phyloP scores from a whole-genome alignment of 306 rosid species.

The Prunus campanulata region DNA sequence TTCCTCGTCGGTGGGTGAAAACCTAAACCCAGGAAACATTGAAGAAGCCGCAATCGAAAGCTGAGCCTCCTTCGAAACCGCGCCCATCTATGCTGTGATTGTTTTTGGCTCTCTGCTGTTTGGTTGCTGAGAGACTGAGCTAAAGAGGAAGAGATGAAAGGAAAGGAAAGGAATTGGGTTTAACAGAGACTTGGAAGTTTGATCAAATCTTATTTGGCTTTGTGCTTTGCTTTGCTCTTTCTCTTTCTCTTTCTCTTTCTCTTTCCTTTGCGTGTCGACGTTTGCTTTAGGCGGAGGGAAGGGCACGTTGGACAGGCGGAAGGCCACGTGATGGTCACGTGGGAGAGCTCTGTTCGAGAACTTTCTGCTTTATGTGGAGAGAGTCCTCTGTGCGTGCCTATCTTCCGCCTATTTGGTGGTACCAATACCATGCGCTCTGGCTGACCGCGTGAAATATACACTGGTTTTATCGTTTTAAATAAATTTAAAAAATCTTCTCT shows the following conservation, averaged over 20 bases:
- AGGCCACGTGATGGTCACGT: background rate
- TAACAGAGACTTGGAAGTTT: background rate
- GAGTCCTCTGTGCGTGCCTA: too few relatives aligned
- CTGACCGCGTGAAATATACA: too few relatives aligned
- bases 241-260: too few relatives aligned
- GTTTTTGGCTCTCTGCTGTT: background rate
- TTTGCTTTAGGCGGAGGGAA: background rate
- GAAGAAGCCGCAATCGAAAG: constrained; percentile 64
- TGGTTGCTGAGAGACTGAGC: background rate
- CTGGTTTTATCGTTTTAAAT: too few relatives aligned
- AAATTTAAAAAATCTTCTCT: too few relatives aligned
- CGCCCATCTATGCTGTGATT: constrained; percentile 17
- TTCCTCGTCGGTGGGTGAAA: constrained; percentile 92
- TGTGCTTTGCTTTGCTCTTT: background rate
- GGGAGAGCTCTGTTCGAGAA: background rate
- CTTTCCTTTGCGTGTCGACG: background rate
- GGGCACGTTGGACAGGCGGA: background rate
- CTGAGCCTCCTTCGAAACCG: constrained; percentile 50
- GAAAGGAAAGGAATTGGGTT: background rate
- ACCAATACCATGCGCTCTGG: too few relatives aligned
- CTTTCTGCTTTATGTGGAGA: too few relatives aligned
- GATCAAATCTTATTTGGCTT: background rate
- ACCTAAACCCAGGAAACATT: constrained; percentile 94
- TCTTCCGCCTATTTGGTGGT: background rate
- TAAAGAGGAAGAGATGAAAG: background rate